phyloP scores from a whole-genome alignment of 768 basidiomycete species.

The Suillus paluster region DNA sequence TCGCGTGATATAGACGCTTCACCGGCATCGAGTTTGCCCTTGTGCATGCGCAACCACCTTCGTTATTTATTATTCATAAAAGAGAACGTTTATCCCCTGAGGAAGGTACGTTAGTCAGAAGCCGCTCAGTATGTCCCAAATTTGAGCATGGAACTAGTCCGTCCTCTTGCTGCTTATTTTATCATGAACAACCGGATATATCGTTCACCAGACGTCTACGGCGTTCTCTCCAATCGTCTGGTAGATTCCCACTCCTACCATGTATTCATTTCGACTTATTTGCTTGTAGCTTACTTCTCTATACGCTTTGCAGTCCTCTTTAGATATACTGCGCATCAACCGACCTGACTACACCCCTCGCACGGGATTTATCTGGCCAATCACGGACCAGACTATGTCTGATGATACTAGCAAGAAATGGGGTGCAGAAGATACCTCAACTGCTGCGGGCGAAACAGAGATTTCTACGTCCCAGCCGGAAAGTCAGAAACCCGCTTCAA shows the following conservation, averaged over 20 bases:
- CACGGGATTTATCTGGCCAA: conserved; percentile 86
- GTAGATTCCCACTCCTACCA: conserved; percentile 44
- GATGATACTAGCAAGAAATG: conserved; percentile 48
- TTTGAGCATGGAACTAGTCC: conserved; percentile 50
- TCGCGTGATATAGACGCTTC: conserved; percentile 62
- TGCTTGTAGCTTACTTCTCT: conserved; percentile 63
- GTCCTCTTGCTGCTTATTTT: conserved; percentile 82
- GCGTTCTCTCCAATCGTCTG: conserved; percentile 81
- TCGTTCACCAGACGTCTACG: conserved; percentile 85
- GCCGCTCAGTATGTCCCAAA: conserved; percentile 1
- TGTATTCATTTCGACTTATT: not conserved
- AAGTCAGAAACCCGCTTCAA: conserved; percentile 26
- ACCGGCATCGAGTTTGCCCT: conserved; percentile 87
- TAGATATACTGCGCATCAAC: conserved; percentile 72
- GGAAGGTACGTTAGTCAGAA: conserved; percentile 59
- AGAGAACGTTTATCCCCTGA: conserved; percentile 82
- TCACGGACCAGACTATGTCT: conserved; percentile 57
- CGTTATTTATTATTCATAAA: conserved; percentile 89
- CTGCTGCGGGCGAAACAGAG: conserved; percentile 23
- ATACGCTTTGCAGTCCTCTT: conserved; percentile 73
- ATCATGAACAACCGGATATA: conserved; percentile 90
- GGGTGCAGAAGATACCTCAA: conserved; percentile 32
- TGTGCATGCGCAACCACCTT: conserved; percentile 78
- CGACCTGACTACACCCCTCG: conserved; percentile 85
- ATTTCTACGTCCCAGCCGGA: conserved; percentile 18